phyloP scores from a whole-genome alignment of 352 stramenopile species.

The Pythium grandisporangium region DNA sequence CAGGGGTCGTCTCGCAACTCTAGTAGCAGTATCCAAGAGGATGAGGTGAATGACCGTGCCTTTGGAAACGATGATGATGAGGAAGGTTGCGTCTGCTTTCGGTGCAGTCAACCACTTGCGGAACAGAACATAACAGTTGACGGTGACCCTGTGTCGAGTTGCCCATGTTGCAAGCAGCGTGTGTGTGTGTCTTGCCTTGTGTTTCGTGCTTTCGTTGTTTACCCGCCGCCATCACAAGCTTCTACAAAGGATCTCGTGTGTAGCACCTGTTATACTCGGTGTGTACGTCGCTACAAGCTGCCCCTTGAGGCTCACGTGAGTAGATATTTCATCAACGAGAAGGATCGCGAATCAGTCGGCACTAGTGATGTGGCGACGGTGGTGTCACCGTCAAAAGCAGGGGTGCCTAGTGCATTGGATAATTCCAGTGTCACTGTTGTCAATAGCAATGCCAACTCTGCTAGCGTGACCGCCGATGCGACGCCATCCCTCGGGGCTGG shows the following conservation, averaged over 20 bases:
- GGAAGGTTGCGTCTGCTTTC: slow-evolving; percentile 55
- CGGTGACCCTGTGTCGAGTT: slow-evolving; percentile 3
- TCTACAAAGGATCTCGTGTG: slow-evolving; percentile 59
- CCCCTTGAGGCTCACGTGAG: slow-evolving; percentile 53
- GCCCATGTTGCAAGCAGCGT: slow-evolving; percentile 57
- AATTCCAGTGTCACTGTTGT: no score
- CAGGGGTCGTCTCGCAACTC: no score
- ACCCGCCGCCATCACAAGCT: slow-evolving; percentile 49
- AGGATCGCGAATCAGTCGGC: not conserved
- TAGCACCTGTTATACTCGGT: slow-evolving; percentile 51
- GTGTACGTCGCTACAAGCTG: slow-evolving; percentile 58
- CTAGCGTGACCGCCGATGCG: no score
- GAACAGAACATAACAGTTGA: not conserved
- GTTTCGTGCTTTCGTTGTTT: slow-evolving; percentile 64
- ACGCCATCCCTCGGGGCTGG: no score
- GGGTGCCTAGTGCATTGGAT: no score
- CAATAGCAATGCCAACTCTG: no score
- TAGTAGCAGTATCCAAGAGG: slow-evolving; percentile 1
- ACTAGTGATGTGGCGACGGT: no score
- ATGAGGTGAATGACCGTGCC: not conserved
- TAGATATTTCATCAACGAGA: slow-evolving; percentile 58
- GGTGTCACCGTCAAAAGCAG: no score
- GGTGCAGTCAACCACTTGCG: slow-evolving; percentile 31
- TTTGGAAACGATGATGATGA: slow-evolving; percentile 20
- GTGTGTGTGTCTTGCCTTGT: slow-evolving; percentile 44